Conservation (phyloP, 1,284 basidiomycete genomes). For the Cryptococcus depauperatus region DNA sequence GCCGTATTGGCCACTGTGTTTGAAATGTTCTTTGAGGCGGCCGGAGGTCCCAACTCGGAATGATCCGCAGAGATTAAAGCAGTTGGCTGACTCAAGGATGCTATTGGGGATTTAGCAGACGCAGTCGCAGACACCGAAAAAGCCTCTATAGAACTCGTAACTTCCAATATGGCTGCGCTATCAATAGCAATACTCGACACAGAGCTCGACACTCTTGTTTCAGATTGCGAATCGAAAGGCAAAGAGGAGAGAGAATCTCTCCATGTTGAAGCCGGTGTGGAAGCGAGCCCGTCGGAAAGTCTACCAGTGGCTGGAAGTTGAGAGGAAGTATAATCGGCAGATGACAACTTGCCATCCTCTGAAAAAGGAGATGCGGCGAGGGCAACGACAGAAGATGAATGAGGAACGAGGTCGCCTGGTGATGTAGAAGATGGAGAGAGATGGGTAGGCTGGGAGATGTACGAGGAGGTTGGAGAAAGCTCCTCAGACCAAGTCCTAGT, state of each 20-base stretch:
- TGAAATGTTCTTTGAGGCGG: not conserved
- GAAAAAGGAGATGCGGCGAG: constrained; percentile 4
- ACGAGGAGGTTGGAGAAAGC: constrained; percentile 3
- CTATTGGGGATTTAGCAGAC: not conserved
- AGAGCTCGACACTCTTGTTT: constrained; percentile 15
- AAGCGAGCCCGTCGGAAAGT: not conserved
- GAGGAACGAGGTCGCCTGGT: constrained; percentile 1
- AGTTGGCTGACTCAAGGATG: no score
- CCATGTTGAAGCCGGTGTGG: constrained; percentile 9
- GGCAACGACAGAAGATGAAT: constrained; percentile 9
- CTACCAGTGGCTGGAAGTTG: constrained; percentile 4
- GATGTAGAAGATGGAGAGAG: constrained; percentile 6
- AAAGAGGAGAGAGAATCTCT: constrained; percentile 10
- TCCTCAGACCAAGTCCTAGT: no score
- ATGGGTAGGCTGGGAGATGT: constrained; percentile 5
- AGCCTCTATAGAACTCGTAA: not conserved
- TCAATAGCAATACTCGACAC: constrained; percentile 6
- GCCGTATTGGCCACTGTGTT: not conserved
- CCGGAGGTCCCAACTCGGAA: not conserved
- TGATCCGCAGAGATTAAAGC: not conserved
- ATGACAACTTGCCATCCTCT: constrained; percentile 1
- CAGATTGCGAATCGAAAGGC: constrained; percentile 1
- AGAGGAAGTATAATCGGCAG: constrained; percentile 1
- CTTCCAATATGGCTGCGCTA: not conserved
- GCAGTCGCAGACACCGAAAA: no score